Base-by-base conservation (phyloP, 2,329 filamentous ascomycete genomes). In the Cryphonectria nitschkei region DNA sequence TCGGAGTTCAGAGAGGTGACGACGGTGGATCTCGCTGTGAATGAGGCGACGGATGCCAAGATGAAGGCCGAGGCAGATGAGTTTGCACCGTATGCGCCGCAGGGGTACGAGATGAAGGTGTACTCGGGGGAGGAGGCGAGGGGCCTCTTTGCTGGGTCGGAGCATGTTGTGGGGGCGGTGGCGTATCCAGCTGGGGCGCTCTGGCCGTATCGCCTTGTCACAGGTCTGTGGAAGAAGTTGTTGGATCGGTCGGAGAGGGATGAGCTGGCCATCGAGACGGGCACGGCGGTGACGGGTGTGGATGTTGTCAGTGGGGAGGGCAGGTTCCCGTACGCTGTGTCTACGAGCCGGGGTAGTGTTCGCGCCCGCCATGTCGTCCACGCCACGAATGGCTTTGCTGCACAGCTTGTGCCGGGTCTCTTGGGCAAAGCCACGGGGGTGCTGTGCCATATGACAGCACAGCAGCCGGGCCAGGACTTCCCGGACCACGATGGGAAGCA, bases 351-450 rank as follows among this genome's bases (percentile, higher is more conserved):
- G 8, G 87, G 86, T 2, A 73, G 58, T 0, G 80, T 89, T 46
- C 76, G 75, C 3, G 81, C 86, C 9, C 79, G 80, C 0, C 84
- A 89, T 67, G 79, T 91, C 1, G 80, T 90, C 2, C 86, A 90
- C 73, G 86, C 86, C 9, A 90, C 87, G 1, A 90, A 90, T 72
- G 86, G 80, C 6, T 85, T 85, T 73, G 81, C 85, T 0, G 77
- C 83, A 0, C 83, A 87, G 66, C 82, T 90, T 0, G 75, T 89
- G 2, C 86, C 87, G 0, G 82, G 80, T 0, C 78, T 89, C 1
- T 79, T 81, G 3, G 81, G 82, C 11, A 82, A 81, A 58, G 75
- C 87, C n/a, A 81, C 83, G 0, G 81, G 85, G 0, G 72, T 82
- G 0, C 78, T 84, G 3, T 84, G 79, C 5, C 84, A 86, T 69